Conservation (phyloP, 345 rosid genomes). For the Linum usitatissimum region DNA sequence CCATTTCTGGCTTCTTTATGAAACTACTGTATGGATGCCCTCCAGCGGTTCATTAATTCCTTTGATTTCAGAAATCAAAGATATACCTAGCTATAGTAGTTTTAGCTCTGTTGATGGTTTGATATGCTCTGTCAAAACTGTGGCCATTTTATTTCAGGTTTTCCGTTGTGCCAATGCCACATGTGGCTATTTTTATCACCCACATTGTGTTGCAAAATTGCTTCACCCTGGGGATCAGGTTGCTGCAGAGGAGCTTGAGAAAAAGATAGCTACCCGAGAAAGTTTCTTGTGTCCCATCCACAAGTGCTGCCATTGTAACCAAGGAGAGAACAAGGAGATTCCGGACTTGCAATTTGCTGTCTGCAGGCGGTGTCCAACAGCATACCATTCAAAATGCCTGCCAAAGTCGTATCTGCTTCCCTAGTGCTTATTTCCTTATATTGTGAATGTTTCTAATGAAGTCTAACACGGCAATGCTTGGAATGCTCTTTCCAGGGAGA, state of each 20-base stretch:
- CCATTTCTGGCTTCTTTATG: background rate
- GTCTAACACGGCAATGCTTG: slow-evolving; percentile 7
- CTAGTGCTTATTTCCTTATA: background rate
- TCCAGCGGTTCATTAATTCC: background rate
- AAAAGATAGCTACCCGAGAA: slow-evolving; percentile 51
- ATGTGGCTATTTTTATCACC: slow-evolving; percentile 85
- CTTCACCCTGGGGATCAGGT: slow-evolving; percentile 36
- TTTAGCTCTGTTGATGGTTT: background rate
- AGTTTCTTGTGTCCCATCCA: slow-evolving; percentile 70
- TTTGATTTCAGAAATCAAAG: background rate
- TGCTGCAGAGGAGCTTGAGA: slow-evolving; percentile 46
- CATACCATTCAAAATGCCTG: slow-evolving; percentile 87
- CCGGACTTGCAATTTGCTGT: slow-evolving; percentile 63
- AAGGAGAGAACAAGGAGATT: slow-evolving; percentile 52
- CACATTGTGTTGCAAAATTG: slow-evolving; percentile 57
- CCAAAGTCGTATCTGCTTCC: slow-evolving; percentile 43
- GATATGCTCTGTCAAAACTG: background rate
- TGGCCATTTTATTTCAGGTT: slow-evolving; percentile 37
- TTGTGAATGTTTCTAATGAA: background rate
- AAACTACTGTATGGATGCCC: background rate
- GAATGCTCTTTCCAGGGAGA: slow-evolving; percentile 34
- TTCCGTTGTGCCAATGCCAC: slow-evolving; percentile 75
- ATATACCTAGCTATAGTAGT: background rate
- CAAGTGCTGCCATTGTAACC: slow-evolving; percentile 64
- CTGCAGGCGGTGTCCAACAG: slow-evolving; percentile 85